Conservation (phyloP, 2,329 filamentous ascomycete species). For the Fusarium sp. region DNA sequence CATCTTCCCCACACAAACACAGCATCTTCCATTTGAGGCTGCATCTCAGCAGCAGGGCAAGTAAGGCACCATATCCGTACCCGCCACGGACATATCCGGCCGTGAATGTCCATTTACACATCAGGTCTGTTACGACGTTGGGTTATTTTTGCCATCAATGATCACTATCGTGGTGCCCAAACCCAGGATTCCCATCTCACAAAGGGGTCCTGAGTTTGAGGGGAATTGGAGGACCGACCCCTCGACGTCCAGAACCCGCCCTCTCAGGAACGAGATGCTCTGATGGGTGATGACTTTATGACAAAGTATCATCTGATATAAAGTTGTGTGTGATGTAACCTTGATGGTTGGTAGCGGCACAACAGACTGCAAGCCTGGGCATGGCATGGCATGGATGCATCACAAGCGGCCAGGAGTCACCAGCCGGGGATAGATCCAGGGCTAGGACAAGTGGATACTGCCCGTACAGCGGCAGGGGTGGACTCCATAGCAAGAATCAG, state of each 20-base stretch:
- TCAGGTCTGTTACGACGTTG: neutral
- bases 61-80: constrained; percentile 2
- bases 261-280: constrained; percentile 6
- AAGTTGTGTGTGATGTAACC: constrained; percentile 23
- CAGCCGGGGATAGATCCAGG: constrained; percentile 8
- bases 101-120: neutral
- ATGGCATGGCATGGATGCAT: constrained; percentile 25
- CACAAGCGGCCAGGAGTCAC: constrained; percentile 26
- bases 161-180: constrained; percentile 1
- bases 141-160: neutral
- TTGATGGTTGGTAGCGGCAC: constrained; percentile 21
- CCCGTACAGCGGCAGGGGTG: constrained; percentile 20
- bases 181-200: constrained; percentile 22
- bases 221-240: constrained; percentile 41
- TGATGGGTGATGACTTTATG: constrained; percentile 24
- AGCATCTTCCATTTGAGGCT: constrained; percentile 25
- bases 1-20: constrained; percentile 26
- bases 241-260: constrained; percentile 31
- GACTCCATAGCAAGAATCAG: constrained; percentile 29
- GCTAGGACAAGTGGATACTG: constrained; percentile 5
- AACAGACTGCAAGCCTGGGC: constrained; percentile 17
- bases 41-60: constrained; percentile 24
- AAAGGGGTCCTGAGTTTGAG: constrained; percentile 41
- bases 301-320: constrained; percentile 22
- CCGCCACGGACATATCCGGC: constrained; percentile 26